These are phyloP conservation scores for Albizia julibrissin DNA, from an alignment of 306 rosid species.

Conservation along the genomic window DNA sequence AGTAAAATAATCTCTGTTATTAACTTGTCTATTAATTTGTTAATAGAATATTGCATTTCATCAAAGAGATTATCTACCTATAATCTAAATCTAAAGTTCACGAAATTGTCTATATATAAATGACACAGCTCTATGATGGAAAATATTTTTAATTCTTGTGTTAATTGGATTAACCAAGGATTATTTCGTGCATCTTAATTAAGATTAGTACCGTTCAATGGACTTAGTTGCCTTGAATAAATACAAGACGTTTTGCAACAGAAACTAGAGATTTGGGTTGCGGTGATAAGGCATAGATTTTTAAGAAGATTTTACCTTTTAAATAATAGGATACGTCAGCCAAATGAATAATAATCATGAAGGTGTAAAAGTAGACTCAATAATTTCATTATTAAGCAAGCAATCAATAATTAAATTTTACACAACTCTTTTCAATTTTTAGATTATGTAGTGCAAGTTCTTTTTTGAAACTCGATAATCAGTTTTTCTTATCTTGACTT, in stretches of 20 bases:
- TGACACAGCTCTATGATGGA: background rate
- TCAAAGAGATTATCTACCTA: background rate
- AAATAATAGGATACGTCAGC: background rate
- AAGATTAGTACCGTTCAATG: slow-evolving; percentile 47
- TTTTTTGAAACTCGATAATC: background rate
- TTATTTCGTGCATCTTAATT: slow-evolving; percentile 36
- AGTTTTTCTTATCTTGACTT: background rate
- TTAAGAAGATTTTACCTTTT: background rate
- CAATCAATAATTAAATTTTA: background rate
- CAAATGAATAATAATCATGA: background rate
- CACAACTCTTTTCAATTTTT: background rate
- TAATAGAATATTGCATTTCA: background rate
- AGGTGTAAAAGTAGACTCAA: background rate
- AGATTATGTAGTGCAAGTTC: background rate
- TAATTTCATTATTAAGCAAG: background rate
- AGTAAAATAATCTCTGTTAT: background rate
- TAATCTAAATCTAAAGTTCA: background rate
- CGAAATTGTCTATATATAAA: background rate
- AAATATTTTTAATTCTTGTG: background rate
- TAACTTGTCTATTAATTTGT: background rate
- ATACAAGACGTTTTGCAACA: slow-evolving; percentile 13
- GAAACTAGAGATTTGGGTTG: background rate
- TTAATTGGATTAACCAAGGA: slow-evolving; percentile 49
- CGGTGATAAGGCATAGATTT: background rate
- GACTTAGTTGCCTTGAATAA: slow-evolving; percentile 41